phyloP scores from a whole-genome alignment of 2,329 filamentous ascomycete species.

The Pseudofabraea citricarpa region DNA sequence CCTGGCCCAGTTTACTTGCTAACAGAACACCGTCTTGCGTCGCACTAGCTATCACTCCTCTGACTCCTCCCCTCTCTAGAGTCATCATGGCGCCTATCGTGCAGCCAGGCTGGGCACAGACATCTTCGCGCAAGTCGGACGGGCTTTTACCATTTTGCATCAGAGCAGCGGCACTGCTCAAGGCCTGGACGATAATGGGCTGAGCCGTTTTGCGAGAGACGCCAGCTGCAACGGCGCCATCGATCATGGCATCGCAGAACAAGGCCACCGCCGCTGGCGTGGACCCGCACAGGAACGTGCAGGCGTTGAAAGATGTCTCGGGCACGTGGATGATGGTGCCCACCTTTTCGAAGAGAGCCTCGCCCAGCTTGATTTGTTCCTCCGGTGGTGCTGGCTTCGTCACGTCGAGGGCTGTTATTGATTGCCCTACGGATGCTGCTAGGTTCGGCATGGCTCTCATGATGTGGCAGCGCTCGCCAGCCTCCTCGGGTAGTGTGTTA shows the following conservation, averaged over 20 bases:
- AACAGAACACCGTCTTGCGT: not conserved
- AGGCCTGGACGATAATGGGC: slow-evolving; percentile 54
- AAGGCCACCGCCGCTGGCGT: slow-evolving; percentile 57
- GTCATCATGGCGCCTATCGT: slow-evolving; percentile 55
- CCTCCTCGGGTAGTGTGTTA: not conserved
- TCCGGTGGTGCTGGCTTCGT: slow-evolving; percentile 14
- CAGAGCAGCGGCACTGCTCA: slow-evolving; percentile 51
- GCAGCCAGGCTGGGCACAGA: slow-evolving; percentile 69
- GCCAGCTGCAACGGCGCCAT: slow-evolving; percentile 56
- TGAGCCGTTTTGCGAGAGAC: slow-evolving; percentile 50
- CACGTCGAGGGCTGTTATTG: slow-evolving; percentile 29
- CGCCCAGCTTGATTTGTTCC: slow-evolving; percentile 21
- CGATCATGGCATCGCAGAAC: slow-evolving; percentile 52
- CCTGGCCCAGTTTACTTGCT: not conserved
- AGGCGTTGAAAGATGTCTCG: slow-evolving; percentile 48
- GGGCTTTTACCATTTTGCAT: slow-evolving; percentile 60
- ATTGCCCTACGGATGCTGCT: slow-evolving; percentile 28
- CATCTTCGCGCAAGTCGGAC: slow-evolving; percentile 66
- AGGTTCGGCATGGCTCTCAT: slow-evolving; percentile 30
- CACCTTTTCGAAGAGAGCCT: slow-evolving; percentile 49
- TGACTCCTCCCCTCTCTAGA: slow-evolving; percentile 51
- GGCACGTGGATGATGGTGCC: slow-evolving; percentile 47
- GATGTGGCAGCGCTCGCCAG: not conserved
- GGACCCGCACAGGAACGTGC: slow-evolving; percentile 55
- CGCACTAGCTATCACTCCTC: not conserved